A percentile compares a stretch with the other conserved stretches of the same genome.
phyloP scores from a whole-genome alignment of 1,284 basidiomycete genomes.

The Pholiota adiposa region DNA sequence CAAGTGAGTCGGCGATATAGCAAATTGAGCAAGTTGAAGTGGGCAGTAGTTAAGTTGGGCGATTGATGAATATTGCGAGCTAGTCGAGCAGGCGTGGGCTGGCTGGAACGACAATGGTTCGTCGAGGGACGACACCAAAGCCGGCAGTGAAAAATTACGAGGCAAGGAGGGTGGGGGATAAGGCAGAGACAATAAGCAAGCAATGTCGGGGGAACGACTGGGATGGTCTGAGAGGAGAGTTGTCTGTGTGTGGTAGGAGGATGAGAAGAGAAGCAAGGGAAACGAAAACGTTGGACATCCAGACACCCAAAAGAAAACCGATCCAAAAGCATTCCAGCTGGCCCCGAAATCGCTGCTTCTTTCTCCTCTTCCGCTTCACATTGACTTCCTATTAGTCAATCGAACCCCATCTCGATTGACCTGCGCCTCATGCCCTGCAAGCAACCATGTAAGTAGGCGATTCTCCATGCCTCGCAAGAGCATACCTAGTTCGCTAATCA shows the following conservation, averaged over 20 bases:
- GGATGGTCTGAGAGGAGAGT: neutral
- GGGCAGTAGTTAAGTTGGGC: neutral
- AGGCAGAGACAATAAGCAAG: neutral
- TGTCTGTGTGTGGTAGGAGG: constrained; percentile 5
- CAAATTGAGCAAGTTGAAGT: constrained; percentile 5
- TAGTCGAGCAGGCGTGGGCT: neutral
- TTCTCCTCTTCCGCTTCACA: constrained; percentile 15
- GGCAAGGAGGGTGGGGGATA: neutral
- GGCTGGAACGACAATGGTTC: neutral
- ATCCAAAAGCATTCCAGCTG: constrained; percentile 14
- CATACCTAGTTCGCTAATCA: neutral
- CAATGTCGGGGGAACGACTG: neutral
- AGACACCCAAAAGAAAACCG: constrained; percentile 8
- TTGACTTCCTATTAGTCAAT: constrained; percentile 22
- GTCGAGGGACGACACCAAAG: neutral
- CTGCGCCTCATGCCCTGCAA: neutral
- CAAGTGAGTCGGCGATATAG: constrained; percentile 14
- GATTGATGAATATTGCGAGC: constrained; percentile 4
- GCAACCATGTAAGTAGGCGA: constrained; percentile 1
- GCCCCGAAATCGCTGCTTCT: constrained; percentile 13
- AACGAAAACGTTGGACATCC: neutral
- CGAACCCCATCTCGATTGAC: constrained; percentile 8
- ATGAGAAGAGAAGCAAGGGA: constrained; percentile 11
- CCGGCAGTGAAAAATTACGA: neutral
- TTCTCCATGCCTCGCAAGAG: neutral